phyloP scores from a whole-genome alignment of 2,329 filamentous ascomycete species.

The Clonostachys sp. region DNA sequence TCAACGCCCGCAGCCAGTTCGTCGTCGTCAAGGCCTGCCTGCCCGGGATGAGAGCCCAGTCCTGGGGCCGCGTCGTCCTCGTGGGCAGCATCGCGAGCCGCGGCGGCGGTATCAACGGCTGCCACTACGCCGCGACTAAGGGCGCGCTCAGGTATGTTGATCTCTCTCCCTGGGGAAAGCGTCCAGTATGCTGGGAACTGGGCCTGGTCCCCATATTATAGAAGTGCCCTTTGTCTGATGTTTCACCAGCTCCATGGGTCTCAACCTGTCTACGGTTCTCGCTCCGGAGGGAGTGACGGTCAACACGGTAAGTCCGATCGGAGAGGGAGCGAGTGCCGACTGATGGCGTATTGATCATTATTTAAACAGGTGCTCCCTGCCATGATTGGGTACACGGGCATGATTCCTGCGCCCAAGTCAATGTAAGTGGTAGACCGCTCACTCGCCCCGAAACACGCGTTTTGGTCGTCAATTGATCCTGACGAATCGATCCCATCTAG shows the following conservation, averaged over 20 bases:
- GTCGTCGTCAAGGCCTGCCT: slow-evolving; percentile 56
- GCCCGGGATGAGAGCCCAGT: slow-evolving; percentile 52
- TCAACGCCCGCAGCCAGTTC: slow-evolving; percentile 60
- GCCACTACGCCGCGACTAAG: slow-evolving; percentile 56
- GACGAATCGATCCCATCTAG: slow-evolving; percentile 7
- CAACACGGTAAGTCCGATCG: slow-evolving; percentile 43
- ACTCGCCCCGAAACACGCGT: not conserved
- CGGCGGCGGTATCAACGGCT: slow-evolving; percentile 61
- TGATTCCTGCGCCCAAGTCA: slow-evolving; percentile 42
- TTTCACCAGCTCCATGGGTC: slow-evolving; percentile 54
- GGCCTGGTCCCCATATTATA: no score
- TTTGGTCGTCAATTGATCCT: not conserved
- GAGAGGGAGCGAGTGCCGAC: not conserved
- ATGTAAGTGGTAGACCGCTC: slow-evolving; percentile 8
- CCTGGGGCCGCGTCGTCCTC: slow-evolving; percentile 61
- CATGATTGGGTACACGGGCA: slow-evolving; percentile 61
- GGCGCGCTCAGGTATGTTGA: slow-evolving; percentile 44
- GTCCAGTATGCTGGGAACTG: not conserved
- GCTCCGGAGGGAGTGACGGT: slow-evolving; percentile 59
- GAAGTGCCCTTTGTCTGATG: slow-evolving; percentile 25
- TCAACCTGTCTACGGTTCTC: slow-evolving; percentile 55
- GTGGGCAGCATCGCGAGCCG: slow-evolving; percentile 59
- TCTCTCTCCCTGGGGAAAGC: slow-evolving; percentile 1
- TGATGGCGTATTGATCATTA: not conserved
- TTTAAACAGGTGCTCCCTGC: slow-evolving; percentile 49